These are phyloP conservation scores for Eucalyptus guilfoylei DNA, from an alignment of 345 rosid genomes.

Conservation along the genomic window DNA sequence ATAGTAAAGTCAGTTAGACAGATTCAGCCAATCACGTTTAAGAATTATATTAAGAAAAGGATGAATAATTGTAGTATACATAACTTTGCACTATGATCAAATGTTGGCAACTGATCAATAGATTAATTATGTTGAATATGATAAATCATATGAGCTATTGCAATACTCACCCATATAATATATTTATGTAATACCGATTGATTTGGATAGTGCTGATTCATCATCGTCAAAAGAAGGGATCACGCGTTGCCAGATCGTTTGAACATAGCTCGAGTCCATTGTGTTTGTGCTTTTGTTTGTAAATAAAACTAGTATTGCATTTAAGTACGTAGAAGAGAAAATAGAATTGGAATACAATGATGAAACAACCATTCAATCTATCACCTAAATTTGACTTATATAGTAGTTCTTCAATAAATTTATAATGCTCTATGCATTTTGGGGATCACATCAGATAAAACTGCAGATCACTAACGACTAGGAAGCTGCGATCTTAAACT, in stretches of 20 bases:
- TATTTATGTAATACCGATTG: neutral
- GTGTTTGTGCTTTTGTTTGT: neutral
- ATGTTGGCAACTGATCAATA: neutral
- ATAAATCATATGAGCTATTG: neutral
- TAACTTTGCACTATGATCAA: neutral
- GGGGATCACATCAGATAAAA: neutral
- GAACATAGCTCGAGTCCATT: neutral
- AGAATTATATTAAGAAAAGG: neutral
- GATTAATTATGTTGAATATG: no score
- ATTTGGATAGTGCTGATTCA: neutral
- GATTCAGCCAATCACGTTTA: rapidly evolving
- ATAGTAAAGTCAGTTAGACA: neutral
- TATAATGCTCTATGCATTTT: neutral
- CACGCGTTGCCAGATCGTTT: neutral
- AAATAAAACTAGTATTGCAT: neutral
- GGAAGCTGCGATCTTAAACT: neutral
- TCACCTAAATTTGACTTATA: neutral
- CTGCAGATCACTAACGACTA: neutral
- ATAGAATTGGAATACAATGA: neutral
- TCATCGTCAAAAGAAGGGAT: rapidly evolving
- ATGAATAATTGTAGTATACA: no score
- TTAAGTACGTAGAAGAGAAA: neutral
- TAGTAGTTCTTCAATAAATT: neutral
- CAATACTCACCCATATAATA: neutral
- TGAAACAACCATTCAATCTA: neutral